These are phyloP conservation scores for Fonsecaea pugnacius DNA, from an alignment of 2,329 filamentous ascomycete genomes.

Conservation along the genomic window DNA sequence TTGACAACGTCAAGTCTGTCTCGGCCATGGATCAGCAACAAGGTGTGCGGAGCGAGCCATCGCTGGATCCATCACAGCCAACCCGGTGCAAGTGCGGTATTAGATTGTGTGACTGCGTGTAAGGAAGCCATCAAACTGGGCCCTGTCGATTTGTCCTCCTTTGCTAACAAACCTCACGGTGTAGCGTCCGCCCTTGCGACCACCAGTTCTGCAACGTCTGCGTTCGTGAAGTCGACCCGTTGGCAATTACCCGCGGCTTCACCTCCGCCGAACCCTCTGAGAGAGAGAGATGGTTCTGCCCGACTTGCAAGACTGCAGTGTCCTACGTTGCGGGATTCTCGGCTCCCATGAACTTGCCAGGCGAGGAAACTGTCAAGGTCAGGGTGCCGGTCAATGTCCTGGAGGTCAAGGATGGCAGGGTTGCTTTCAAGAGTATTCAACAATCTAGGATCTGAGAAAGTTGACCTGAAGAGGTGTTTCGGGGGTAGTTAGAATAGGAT, in stretches of 20 bases:
- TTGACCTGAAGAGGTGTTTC: neutral
- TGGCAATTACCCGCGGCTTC: neutral
- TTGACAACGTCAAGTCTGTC: neutral
- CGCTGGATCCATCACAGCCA: neutral
- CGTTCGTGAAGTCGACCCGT: constrained; percentile 2
- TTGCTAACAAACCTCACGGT: neutral
- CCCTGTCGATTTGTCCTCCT: too few relatives aligned
- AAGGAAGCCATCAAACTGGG: neutral
- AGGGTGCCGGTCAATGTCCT: constrained; percentile 1
- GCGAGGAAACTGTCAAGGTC: constrained; percentile 3
- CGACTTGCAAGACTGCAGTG: neutral
- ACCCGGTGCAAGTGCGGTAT: constrained; percentile 2
- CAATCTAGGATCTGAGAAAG: neutral
- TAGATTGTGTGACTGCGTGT: constrained; percentile 2
- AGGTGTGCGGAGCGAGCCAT: neutral
- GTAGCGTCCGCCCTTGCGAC: neutral
- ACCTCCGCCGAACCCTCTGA: neutral
- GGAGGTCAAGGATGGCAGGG: constrained; percentile 1
- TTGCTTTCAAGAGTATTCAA: constrained; percentile 2
- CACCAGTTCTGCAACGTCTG: constrained; percentile 9
- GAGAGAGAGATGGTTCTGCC: neutral
- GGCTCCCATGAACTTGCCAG: constrained; percentile 2
- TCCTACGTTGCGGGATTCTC: constrained; percentile 9
- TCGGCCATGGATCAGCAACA: neutral
- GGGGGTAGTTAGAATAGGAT: neutral